Evolutionary conservation across 176 grass and related monocot species (phyloP), one percentile per base, ranked within the genome.

Genomic region (Carex parvula): DNA sequence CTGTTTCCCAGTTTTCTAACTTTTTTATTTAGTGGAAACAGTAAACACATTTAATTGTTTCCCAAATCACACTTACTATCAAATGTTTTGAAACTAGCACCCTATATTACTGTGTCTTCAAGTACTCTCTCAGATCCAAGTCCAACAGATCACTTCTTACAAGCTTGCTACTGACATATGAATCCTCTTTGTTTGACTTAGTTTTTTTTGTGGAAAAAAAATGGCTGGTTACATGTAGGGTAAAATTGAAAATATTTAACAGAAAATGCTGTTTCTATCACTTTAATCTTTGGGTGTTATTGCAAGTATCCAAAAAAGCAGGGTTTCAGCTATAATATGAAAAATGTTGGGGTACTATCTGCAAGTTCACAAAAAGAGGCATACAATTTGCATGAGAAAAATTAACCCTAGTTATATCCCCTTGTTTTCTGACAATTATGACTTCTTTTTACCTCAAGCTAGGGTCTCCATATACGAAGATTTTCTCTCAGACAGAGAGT

Each of bases 381-480:
- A 8, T 50, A 21, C 39, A 24, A 73, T 73, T 48, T 73, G n/a
- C 70, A 22, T 1, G 13, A 69, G 33, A 48, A 22, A 72, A 73
- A 50, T 10, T 73, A 11, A 48, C 7, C 41, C 17, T 22, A 50
- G 15, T 46, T 73, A 14, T 9, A 73, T 41, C 14, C 6, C 39
- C 69, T 87, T 41, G 80, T 90, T 87, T 85, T 75, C 48, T 84
- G 55, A 89, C 83, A 84, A 80, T 30, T 77, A 81, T 72, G 66
- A 80, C 55, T 72, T 84, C 53, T 83, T 88, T 90, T 94, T 88
- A 72, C 81, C 85, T 90, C 87, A 91, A 88, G 80, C 87, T 92
- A 94, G 92, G 95, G 84, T 98, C 84, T 98, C 94, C 81, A 90
- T 94, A 81, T 98, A 93, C 88, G 87, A 98, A 94, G 91, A 86